Conservation (phyloP, 78 protist genomes). For the Dictyostelium firmibasis region DNA sequence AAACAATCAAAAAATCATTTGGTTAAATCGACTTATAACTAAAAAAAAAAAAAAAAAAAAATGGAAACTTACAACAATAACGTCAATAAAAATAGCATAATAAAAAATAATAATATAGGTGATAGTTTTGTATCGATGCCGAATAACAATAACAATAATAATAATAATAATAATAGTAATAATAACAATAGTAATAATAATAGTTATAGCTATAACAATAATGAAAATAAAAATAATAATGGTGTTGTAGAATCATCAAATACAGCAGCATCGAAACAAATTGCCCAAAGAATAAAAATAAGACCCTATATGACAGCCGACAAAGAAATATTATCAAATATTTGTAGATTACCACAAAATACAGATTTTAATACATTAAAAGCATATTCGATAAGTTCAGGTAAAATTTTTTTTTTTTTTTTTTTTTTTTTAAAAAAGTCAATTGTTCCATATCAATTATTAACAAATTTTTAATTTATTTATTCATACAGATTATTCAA, state of each 20-base stretch:
- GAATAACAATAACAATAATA: not conserved
- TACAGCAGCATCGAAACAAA: not conserved
- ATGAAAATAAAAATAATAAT: not conserved
- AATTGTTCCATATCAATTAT: not conserved
- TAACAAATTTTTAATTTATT: not conserved
- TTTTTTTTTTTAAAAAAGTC: not conserved
- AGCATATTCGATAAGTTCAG: slow-evolving; percentile 65
- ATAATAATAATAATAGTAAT: not conserved
- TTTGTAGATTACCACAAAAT: slow-evolving; percentile 52
- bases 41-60: not conserved
- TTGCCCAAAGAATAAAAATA: not conserved
- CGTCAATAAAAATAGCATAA: no score
- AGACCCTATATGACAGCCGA: slow-evolving; percentile 51
- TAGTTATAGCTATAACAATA: not conserved
- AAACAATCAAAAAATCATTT: not conserved
- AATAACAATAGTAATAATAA: not conserved
- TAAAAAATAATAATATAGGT: not conserved
- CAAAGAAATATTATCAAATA: slow-evolving; percentile 34
- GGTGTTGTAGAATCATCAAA: not conserved
- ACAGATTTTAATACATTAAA: slow-evolving; percentile 19
- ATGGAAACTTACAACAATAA: not conserved
- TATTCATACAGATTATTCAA: slow-evolving; percentile 40
- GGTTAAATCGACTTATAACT: not conserved
- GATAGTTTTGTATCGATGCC: not conserved
- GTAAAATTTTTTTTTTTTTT: not conserved